phyloP scores from a whole-genome alignment of 2,329 filamentous ascomycete genomes.

The Cercospora sp. region DNA sequence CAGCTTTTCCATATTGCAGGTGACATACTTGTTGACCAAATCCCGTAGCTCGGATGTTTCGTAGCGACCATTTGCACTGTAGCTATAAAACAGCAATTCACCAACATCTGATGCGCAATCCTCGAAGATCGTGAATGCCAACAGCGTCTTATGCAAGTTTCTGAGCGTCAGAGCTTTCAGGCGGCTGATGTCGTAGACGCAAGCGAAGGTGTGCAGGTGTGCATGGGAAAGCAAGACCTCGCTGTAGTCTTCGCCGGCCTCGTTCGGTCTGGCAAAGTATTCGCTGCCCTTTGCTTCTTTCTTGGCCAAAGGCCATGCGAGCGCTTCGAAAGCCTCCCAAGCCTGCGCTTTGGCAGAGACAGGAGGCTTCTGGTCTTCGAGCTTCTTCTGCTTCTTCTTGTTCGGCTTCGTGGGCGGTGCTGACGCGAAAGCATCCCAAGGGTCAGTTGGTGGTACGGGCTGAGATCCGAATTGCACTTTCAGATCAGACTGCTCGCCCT shows the following conservation, averaged over 20 bases:
- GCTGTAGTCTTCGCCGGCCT: slow-evolving; percentile 12
- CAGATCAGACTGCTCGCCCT: neutral
- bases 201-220: slow-evolving; percentile 14
- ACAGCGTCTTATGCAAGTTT: slow-evolving; percentile 9
- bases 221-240: slow-evolving; percentile 19
- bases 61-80: too few relatives aligned
- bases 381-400: neutral
- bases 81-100: neutral
- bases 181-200: slow-evolving; percentile 6
- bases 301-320: neutral
- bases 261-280: neutral
- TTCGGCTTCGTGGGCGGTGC: neutral
- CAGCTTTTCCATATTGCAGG: slow-evolving; percentile 13
- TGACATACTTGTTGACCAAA: slow-evolving; percentile 12
- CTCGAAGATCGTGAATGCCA: neutral
- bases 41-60: neutral
- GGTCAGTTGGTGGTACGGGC: neutral
- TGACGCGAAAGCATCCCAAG: neutral
- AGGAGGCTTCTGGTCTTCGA: neutral
- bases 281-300: slow-evolving; percentile 34
- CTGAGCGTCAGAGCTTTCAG: slow-evolving; percentile 4
- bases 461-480: neutral
- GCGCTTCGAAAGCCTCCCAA: slow-evolving; percentile 1
- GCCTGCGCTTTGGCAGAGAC: neutral
- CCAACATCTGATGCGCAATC: slow-evolving; percentile 1